These are phyloP conservation scores for Pyrenopolyporus hunteri DNA, from an alignment of 495 filamentous ascomycete genomes.

Conservation along the genomic window DNA sequence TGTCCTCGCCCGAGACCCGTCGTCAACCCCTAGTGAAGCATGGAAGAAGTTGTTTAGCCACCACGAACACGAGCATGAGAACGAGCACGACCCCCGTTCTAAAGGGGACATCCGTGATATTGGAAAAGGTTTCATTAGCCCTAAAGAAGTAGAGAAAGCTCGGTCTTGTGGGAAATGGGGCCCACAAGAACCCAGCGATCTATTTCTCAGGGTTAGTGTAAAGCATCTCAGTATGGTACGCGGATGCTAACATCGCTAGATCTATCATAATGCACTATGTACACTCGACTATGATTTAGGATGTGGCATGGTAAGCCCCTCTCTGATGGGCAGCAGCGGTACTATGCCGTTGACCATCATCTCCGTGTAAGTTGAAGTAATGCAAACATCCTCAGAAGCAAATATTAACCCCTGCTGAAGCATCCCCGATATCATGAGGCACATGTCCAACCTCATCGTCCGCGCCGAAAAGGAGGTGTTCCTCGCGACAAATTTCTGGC, in stretches of 20 bases:
- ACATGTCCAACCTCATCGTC: constrained; percentile 77
- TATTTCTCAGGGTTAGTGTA: constrained; percentile 64
- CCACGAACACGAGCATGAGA: constrained; percentile 19
- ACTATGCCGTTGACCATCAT: constrained; percentile 72
- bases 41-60: constrained; percentile 61
- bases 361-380: constrained; percentile 53
- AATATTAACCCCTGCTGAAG: constrained; percentile 33
- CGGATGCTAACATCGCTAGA: constrained; percentile 43
- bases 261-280: constrained; percentile 70
- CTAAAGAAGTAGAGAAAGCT: constrained; percentile 58
- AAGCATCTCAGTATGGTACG: background rate
- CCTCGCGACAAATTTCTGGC: constrained; percentile 78
- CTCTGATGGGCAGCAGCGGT: constrained; percentile 72
- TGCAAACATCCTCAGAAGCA: background rate
- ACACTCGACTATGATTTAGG: constrained; percentile 62
- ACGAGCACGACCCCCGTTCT: constrained; percentile 14
- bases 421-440: constrained; percentile 71
- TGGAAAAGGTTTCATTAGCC: constrained; percentile 32
- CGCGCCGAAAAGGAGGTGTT: constrained; percentile 73
- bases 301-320: constrained; percentile 67
- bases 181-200: constrained; percentile 62
- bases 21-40: constrained; percentile 56
- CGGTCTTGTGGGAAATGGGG: constrained; percentile 72
- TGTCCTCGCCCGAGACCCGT: constrained; percentile 60
- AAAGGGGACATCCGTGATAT: constrained; percentile 33